Percentiles rank a stretch among this genome's conserved stretches.
These are phyloP conservation scores for Solanum arcanum DNA, from an alignment of 257 asterid species.

Conservation along the genomic window DNA sequence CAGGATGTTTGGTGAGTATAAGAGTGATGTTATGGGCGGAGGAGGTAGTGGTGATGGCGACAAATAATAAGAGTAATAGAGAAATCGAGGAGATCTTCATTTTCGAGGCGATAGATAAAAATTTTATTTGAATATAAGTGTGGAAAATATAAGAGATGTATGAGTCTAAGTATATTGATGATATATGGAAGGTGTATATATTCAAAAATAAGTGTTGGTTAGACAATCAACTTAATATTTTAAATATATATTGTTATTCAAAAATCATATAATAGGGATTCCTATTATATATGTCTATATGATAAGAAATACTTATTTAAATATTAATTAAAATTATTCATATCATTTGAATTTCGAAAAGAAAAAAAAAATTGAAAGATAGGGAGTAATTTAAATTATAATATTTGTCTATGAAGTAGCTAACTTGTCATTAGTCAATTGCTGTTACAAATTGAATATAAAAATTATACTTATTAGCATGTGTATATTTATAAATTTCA, in stretches of 20 bases:
- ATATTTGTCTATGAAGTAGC: not conserved
- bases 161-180: too few relatives aligned
- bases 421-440: not conserved
- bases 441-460: not conserved
- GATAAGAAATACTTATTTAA: not conserved
- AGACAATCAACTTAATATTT: too few relatives aligned
- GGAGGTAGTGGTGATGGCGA: conserved; percentile 15
- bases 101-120: not conserved
- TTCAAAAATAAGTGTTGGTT: not conserved
- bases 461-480: not conserved
- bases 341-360: too few relatives aligned
- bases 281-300: not conserved
- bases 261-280: not conserved
- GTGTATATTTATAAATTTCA: not conserved
- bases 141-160: not conserved
- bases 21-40: conserved; percentile 64
- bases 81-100: not conserved
- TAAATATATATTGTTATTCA: too few relatives aligned
- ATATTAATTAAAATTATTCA: too few relatives aligned
- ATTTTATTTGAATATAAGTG: not conserved
- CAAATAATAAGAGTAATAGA: not conserved
- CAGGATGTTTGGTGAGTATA: conserved; percentile 61
- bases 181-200: not conserved
- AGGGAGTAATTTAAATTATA: not conserved
- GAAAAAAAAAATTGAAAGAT: too few relatives aligned